Conservation (phyloP, 2,329 filamentous ascomycete species). For the Cercospora citrullina region DNA sequence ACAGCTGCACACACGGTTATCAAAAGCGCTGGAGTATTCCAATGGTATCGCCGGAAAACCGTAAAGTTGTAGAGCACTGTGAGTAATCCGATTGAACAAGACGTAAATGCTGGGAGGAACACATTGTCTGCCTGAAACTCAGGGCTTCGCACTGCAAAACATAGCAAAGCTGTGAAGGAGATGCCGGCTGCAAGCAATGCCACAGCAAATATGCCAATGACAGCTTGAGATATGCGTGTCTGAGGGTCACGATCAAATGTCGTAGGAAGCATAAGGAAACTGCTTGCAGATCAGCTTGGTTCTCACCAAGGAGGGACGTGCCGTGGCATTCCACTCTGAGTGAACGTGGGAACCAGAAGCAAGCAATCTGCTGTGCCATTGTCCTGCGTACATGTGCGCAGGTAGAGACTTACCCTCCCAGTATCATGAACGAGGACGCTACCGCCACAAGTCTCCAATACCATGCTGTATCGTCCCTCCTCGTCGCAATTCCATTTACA, state of each 20-base stretch:
- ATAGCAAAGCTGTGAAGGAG: slow-evolving; percentile 50
- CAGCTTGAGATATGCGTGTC: slow-evolving; percentile 44
- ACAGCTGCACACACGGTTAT: slow-evolving; percentile 43
- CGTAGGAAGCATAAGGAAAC: slow-evolving; percentile 52
- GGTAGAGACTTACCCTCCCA: slow-evolving; percentile 46
- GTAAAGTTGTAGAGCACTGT: slow-evolving; percentile 52
- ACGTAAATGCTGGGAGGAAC: slow-evolving; percentile 48
- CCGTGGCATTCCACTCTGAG: not conserved
- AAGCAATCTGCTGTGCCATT: not conserved
- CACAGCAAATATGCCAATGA: slow-evolving; percentile 49
- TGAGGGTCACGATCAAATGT: slow-evolving; percentile 46
- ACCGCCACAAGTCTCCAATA: slow-evolving; percentile 51
- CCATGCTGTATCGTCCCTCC: slow-evolving; percentile 41
- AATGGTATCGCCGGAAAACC: slow-evolving; percentile 44
- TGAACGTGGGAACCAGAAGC: not conserved
- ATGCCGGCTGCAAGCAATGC: slow-evolving; percentile 51
- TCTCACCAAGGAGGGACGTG: not conserved
- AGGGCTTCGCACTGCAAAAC: slow-evolving; percentile 49
- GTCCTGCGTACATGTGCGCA: slow-evolving; percentile 18
- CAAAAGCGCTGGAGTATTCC: slow-evolving; percentile 48
- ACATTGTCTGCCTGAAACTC: slow-evolving; percentile 51
- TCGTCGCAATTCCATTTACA: slow-evolving; percentile 30
- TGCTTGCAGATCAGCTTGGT: slow-evolving; percentile 30
- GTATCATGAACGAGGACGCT: slow-evolving; percentile 49
- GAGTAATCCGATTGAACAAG: slow-evolving; percentile 50